phyloP scores from a whole-genome alignment of 2,329 filamentous ascomycete genomes.

The Intubia oerlemansii region DNA sequence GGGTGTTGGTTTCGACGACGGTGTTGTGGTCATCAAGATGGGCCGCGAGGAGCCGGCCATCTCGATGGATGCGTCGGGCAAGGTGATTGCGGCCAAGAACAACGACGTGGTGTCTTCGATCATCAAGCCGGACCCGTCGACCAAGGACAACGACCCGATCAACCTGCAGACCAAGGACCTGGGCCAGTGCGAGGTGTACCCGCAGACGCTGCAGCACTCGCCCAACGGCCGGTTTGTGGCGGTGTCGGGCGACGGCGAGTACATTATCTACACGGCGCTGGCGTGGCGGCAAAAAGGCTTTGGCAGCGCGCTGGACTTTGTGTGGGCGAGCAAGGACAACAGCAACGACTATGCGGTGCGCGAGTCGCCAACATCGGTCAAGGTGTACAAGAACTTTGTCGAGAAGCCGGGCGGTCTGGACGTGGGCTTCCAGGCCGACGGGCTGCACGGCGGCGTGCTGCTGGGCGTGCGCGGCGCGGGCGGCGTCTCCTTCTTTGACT shows the following conservation, averaged over 20 bases:
- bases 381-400: conserved; percentile 94
- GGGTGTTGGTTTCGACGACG: conserved; percentile 92
- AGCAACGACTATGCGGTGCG: conserved; percentile 97
- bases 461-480: conserved; percentile 90
- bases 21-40: conserved; percentile 93
- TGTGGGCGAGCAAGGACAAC: conserved; percentile 92
- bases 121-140: conserved; percentile 69
- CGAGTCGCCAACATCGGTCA: conserved; percentile 83
- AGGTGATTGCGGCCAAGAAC: conserved; percentile 88
- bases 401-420: conserved; percentile 78
- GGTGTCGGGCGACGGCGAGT: conserved; percentile 89
- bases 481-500: conserved; percentile 90
- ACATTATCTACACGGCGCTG: conserved; percentile 94
- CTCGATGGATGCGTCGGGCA: conserved; percentile 90
- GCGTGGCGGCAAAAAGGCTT: conserved; percentile 97
- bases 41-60: conserved; percentile 92
- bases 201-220: conserved; percentile 85
- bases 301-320: conserved; percentile 85
- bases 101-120: conserved; percentile 89
- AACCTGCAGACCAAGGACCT: conserved; percentile 81
- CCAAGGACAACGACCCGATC: conserved; percentile 82
- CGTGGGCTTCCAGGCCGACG: conserved; percentile 87
- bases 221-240: conserved; percentile 73
- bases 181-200: conserved; percentile 90
- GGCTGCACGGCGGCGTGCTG: conserved; percentile 68